Evolutionary conservation across 768 basidiomycete species (phyloP).

Genomic region (Paxillus rubicundulus): DNA sequence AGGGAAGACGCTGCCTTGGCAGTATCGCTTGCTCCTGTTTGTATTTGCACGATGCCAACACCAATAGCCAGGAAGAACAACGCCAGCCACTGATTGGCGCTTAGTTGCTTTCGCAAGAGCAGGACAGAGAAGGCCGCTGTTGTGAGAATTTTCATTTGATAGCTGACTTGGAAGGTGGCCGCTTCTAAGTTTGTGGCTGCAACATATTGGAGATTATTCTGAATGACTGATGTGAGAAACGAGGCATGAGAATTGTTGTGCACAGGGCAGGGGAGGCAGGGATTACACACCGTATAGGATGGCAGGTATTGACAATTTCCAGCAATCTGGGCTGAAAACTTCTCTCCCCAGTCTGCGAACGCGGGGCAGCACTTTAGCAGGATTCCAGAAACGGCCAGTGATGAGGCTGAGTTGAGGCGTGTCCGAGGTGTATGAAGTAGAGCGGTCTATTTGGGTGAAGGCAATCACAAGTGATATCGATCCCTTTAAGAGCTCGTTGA

Average conservation of each 20-base stretch:
- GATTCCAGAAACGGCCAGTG: constrained; percentile 36
- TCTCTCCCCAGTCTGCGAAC: constrained; percentile 59
- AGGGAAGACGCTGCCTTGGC: constrained; percentile 27
- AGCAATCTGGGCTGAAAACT: constrained; percentile 88
- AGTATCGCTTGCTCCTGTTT: constrained; percentile 39
- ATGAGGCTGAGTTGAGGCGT: constrained; percentile 30
- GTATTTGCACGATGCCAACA: constrained; percentile 87
- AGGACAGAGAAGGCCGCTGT: constrained; percentile 88
- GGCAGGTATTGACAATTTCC: constrained; percentile 96
- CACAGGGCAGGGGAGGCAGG: background rate
- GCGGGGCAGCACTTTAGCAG: constrained; percentile 40
- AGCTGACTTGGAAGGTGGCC: constrained; percentile 95
- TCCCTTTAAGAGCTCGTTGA: constrained; percentile 94
- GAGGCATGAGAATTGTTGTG: constrained; percentile 6
- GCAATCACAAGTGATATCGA: constrained; percentile 85
- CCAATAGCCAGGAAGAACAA: constrained; percentile 84
- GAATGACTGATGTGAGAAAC: constrained; percentile 54
- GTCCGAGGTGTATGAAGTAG: constrained; percentile 24
- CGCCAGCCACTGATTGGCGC: constrained; percentile 77
- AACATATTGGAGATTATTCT: constrained; percentile 95
- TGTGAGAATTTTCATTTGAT: constrained; percentile 97
- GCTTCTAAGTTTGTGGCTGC: constrained; percentile 92
- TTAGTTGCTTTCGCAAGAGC: constrained; percentile 73
- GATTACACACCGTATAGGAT: constrained; percentile 72
- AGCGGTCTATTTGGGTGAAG: constrained; percentile 54